Evolutionary conservation across 1,284 basidiomycete species (phyloP), one percentile per base, ranked within the genome.

Genomic region (Cutaneotrichosporon mucoides): DNA sequence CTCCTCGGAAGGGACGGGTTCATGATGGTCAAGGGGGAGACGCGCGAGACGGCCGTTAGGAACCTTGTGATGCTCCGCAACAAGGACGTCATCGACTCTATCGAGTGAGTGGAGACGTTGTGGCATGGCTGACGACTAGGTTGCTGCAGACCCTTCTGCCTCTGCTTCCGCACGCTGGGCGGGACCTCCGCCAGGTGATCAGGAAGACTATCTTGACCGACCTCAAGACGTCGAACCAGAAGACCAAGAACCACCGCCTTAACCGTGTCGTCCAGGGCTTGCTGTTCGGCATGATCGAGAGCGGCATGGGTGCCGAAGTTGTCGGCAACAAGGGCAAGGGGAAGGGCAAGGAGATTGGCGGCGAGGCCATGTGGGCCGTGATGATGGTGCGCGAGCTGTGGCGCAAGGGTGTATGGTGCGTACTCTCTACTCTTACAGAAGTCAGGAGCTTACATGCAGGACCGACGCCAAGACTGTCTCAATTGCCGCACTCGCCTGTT

Each of bases 121-220:
- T 5, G 5, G 7, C 24, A 1, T 12, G 1, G 38, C 59, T 55
- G 10, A 48, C 35, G 44, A 5, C 1, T 66, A 97, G 93, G 54
- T 84, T 99, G 2, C 84, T 99, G 54, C 89, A 88, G 73, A 88
- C 87, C 0, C 84, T 99, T 6, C 96, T 99, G 71, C 95, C 96
- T 4, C 84, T 99, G 2, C 85, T 99, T 0, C 89, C 94, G 13
- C 87, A 90, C 46, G 93, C 92, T 0, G 88, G 89, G 5, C 96
- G 93, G 0, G 85, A 91, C 0, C 84, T 98, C 15, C 87, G 95
- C 34, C 81, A 86, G 0, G 88, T 88, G 65, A 93, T 99, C 65
- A 88, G 93, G n/a, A 88, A 88, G 68, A 96, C 92, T 1, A 99
- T 99, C 72, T 82, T 98, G n/a, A 88, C 90, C n/a, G 95, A 99